Percentiles rank a stretch among this genome's conserved stretches.
These are phyloP conservation scores for Boletus reticulatus DNA, from an alignment of 768 basidiomycete genomes.

Conservation along the genomic window DNA sequence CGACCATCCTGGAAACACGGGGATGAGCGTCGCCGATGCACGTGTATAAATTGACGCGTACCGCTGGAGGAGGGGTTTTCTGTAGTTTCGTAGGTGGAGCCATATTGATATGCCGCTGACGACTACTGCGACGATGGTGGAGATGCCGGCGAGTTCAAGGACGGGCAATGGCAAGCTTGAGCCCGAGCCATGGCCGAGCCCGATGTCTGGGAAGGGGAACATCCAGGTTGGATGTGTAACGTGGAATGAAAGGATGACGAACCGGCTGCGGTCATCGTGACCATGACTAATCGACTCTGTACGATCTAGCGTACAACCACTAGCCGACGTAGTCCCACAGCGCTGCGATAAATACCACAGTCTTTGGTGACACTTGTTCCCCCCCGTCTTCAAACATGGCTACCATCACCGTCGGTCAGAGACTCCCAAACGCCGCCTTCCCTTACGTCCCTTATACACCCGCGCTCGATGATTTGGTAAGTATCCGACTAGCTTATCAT, in stretches of 20 bases:
- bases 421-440: conserved; percentile 45
- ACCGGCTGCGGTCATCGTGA: neutral
- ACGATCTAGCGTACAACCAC: too few species aligned
- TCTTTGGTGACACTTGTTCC: too few species aligned
- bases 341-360: neutral
- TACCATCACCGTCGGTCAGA: conserved; percentile 50
- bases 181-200: conserved; percentile 48
- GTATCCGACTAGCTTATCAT: conserved; percentile 22
- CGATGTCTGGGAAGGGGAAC: conserved; percentile 13
- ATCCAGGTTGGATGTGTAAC: neutral
- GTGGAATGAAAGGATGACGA: neutral
- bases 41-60: conserved; percentile 24
- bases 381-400: conserved; percentile 6
- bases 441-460: conserved; percentile 57
- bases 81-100: conserved; percentile 82
- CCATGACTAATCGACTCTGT: neutral
- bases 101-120: conserved; percentile 75
- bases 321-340: too few species aligned
- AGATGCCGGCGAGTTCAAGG: conserved; percentile 59
- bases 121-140: conserved; percentile 65
- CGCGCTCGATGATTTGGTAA: conserved; percentile 59
- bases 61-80: conserved; percentile 80
- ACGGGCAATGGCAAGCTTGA: conserved; percentile 57
- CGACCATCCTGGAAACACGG: conserved; percentile 62
- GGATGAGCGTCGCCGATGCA: conserved; percentile 3